Percentiles rank a stretch among this genome's conserved stretches.
phyloP scores from a whole-genome alignment of 768 basidiomycete species.

The Hygrophorus russula region DNA sequence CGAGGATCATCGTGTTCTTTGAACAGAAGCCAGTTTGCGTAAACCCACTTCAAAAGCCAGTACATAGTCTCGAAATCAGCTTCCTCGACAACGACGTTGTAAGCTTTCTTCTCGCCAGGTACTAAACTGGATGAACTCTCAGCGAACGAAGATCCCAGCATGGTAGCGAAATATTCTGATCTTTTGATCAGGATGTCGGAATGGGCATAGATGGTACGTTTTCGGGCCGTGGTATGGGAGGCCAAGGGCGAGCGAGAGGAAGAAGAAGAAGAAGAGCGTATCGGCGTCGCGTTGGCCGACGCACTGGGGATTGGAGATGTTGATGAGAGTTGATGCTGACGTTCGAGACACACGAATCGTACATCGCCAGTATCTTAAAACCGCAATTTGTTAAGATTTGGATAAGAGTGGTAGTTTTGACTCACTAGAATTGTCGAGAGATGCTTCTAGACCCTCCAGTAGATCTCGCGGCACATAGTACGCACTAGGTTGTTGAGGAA shows the following conservation, averaged over 20 bases:
- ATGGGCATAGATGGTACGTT: conserved; percentile 68
- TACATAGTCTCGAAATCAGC: conserved; percentile 71
- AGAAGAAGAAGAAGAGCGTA: conserved; percentile 26
- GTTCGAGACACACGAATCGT: conserved; percentile 62
- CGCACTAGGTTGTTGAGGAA: conserved; percentile 55
- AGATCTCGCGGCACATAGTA: conserved; percentile 58
- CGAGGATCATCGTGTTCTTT: conserved; percentile 59
- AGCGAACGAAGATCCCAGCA: conserved; percentile 62
- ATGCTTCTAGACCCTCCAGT: conserved; percentile 56
- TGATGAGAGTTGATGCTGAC: conserved; percentile 18
- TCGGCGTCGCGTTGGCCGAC: conserved; percentile 18
- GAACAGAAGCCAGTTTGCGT: conserved; percentile 67
- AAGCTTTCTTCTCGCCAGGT: conserved; percentile 42
- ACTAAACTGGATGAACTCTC: conserved; percentile 31
- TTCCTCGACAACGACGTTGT: conserved; percentile 65
- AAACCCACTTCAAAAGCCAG: conserved; percentile 70
- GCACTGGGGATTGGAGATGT: conserved; percentile 16
- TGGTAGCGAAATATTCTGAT: conserved; percentile 73
- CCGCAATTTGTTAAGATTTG: neutral
- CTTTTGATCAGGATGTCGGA: conserved; percentile 62
- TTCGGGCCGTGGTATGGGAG: conserved; percentile 44
- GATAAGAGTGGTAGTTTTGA: conserved; percentile 4
- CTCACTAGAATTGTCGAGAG: conserved; percentile 63
- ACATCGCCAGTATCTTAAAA: conserved; percentile 62
- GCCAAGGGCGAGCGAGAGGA: conserved; percentile 32